phyloP scores from a whole-genome alignment of 495 filamentous ascomycete genomes.

The Penicillium cataractarum region DNA sequence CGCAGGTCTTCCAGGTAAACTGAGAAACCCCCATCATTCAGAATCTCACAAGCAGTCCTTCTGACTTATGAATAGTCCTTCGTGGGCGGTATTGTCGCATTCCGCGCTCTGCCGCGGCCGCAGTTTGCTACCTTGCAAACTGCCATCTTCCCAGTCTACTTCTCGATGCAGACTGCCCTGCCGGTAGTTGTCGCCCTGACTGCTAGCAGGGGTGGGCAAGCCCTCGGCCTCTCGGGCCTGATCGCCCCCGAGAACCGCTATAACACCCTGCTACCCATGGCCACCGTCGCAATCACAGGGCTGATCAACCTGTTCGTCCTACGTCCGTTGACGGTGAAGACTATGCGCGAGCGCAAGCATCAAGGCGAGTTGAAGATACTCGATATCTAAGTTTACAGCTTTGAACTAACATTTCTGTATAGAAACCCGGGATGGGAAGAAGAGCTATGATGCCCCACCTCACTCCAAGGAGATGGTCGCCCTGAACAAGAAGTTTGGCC shows the following conservation, averaged over 20 bases:
- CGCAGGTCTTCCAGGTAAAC: slow-evolving; percentile 75
- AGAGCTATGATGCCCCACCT: slow-evolving; percentile 70
- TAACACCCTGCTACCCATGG: slow-evolving; percentile 66
- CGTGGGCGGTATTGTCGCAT: slow-evolving; percentile 74
- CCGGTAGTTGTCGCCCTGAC: slow-evolving; percentile 79
- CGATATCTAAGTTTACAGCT: neutral
- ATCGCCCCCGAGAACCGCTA: slow-evolving; percentile 57
- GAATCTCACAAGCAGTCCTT: neutral
- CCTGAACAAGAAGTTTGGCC: slow-evolving; percentile 79
- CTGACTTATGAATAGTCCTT: slow-evolving; percentile 61
- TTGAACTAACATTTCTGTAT: neutral
- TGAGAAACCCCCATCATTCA: neutral
- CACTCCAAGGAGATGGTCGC: slow-evolving; percentile 80
- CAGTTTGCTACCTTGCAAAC: slow-evolving; percentile 81
- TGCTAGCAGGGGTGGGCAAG: slow-evolving; percentile 59
- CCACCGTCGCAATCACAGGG: slow-evolving; percentile 63
- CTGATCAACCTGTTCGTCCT: slow-evolving; percentile 68
- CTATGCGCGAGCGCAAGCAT: slow-evolving; percentile 73
- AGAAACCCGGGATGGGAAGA: slow-evolving; percentile 84
- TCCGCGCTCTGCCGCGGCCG: slow-evolving; percentile 70
- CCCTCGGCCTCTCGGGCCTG: slow-evolving; percentile 56
- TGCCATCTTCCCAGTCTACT: slow-evolving; percentile 83
- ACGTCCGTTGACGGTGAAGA: slow-evolving; percentile 69
- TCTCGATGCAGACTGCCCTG: slow-evolving; percentile 74
- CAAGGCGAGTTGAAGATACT: slow-evolving; percentile 60